Conservation (phyloP, 371 early-diverging fungal genomes). For the Vairimorpha ceranae region DNA sequence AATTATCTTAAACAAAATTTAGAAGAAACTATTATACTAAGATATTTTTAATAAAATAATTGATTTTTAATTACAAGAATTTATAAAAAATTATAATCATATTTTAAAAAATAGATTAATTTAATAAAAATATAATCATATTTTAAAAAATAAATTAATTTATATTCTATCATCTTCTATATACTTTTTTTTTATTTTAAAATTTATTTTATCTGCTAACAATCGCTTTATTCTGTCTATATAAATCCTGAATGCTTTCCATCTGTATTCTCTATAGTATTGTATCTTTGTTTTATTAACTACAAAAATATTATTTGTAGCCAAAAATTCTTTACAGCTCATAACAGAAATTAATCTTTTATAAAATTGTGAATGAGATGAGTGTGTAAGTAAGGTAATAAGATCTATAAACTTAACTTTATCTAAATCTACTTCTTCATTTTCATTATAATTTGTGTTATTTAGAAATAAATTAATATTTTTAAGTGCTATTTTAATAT, state of each 20-base stretch:
- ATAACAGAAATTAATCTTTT: background rate
- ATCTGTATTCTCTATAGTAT: background rate
- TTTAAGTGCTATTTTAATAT: background rate
- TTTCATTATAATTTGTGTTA: background rate
- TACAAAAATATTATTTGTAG: background rate
- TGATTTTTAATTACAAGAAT: too few species aligned
- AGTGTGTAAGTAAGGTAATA: background rate
- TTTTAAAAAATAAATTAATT: background rate
- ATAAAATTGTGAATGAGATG: background rate
- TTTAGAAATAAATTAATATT: background rate
- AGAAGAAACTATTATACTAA: constrained; percentile 33
- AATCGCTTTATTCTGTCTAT: background rate
- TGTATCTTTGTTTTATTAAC: background rate
- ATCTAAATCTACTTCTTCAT: background rate
- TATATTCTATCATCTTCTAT: constrained; percentile 5
- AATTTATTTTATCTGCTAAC: constrained; percentile 8
- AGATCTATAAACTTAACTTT: background rate
- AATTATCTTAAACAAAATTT: constrained; percentile 28
- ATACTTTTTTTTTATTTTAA: background rate
- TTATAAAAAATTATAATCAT: too few species aligned
- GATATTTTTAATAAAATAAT: constrained; percentile 10
- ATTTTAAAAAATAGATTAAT: too few species aligned
- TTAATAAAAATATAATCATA: too few species aligned
- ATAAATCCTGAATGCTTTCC: background rate
- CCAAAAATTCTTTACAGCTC: background rate